Evolutionary conservation across 192 early-diverging fungal species (phyloP).

Genomic region (Martensiomyces pterosporus): DNA sequence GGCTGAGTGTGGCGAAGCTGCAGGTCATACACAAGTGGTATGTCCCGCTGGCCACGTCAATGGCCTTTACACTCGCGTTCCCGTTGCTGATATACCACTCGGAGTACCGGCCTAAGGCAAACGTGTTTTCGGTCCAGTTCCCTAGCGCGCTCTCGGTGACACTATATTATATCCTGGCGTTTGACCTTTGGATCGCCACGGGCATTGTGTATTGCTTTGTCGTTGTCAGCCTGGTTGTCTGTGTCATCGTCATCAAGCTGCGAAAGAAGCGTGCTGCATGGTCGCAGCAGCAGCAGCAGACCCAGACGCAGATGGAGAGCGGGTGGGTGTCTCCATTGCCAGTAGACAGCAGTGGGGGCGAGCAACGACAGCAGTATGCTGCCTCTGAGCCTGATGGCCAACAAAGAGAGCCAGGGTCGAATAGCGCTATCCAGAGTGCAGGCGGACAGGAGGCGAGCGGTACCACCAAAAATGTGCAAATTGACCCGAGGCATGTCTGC

Average conservation of each 20-base stretch:
- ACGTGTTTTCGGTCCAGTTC: conserved; percentile 47
- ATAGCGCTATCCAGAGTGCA: too few relatives aligned
- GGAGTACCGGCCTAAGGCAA: conserved; percentile 30
- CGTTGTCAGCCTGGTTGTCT: conserved; percentile 38
- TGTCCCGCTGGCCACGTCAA: conserved; percentile 25
- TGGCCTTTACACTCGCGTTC: conserved; percentile 34
- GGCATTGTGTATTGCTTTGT: conserved; percentile 47
- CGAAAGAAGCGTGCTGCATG: conserved; percentile 30
- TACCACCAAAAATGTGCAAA: neutral
- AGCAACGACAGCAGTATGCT: neutral
- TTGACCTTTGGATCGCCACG: conserved; percentile 46
- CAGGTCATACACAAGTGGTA: conserved; percentile 43
- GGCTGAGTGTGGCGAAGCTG: conserved; percentile 16
- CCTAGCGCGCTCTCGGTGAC: conserved; percentile 44
- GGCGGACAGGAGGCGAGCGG: too few relatives aligned
- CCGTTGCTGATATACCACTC: conserved; percentile 45
- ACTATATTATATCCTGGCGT: conserved; percentile 45
- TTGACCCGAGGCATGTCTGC: conserved; percentile 3
- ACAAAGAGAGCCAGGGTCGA: too few relatives aligned
- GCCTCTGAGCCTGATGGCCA: too few relatives aligned
- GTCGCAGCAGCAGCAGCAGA: conserved; percentile 29
- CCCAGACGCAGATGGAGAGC: conserved; percentile 8
- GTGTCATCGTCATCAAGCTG: conserved; percentile 29
- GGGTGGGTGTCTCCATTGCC: conserved; percentile 1
- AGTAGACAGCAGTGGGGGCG: neutral